These are phyloP conservation scores for Strobilomyces echinocephalus DNA, from an alignment of 768 basidiomycete genomes.

Conservation along the genomic window DNA sequence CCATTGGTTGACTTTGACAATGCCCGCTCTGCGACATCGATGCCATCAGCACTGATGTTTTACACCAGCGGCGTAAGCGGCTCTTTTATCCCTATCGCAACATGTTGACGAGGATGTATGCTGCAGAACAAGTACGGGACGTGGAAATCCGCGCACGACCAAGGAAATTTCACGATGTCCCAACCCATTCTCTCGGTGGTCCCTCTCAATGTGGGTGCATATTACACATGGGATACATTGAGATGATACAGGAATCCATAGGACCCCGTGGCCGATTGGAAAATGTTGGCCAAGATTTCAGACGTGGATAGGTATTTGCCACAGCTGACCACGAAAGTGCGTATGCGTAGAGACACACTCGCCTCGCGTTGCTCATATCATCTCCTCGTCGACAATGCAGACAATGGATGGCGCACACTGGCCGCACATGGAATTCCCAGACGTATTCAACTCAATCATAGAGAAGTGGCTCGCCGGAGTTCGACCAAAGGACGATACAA, in stretches of 20 bases:
- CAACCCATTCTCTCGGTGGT: slow-evolving; percentile 39
- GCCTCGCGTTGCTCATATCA: slow-evolving; percentile 26
- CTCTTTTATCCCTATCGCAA: not conserved
- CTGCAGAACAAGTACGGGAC: slow-evolving; percentile 36
- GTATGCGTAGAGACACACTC: slow-evolving; percentile 2
- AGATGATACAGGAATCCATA: slow-evolving; percentile 5
- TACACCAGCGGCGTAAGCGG: slow-evolving; percentile 50
- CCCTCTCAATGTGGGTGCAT: slow-evolving; percentile 33
- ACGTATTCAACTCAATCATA: slow-evolving; percentile 47
- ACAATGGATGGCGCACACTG: slow-evolving; percentile 57
- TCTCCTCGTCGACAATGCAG: slow-evolving; percentile 24
- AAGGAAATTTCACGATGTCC: slow-evolving; percentile 41
- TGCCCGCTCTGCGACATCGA: not conserved
- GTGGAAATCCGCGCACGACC: slow-evolving; percentile 35
- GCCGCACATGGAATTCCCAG: slow-evolving; percentile 60
- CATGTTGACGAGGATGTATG: slow-evolving; percentile 1
- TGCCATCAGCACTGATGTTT: slow-evolving; percentile 53
- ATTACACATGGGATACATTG: not conserved
- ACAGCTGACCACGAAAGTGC: slow-evolving; percentile 32
- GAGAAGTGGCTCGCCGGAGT: slow-evolving; percentile 45
- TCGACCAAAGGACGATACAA: not conserved
- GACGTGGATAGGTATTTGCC: slow-evolving; percentile 32
- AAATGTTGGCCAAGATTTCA: slow-evolving; percentile 23
- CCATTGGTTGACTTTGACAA: not conserved
- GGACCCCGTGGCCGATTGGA: slow-evolving; percentile 47